phyloP scores from a whole-genome alignment of 495 filamentous ascomycete species.

The Aspergillus bridgeri region DNA sequence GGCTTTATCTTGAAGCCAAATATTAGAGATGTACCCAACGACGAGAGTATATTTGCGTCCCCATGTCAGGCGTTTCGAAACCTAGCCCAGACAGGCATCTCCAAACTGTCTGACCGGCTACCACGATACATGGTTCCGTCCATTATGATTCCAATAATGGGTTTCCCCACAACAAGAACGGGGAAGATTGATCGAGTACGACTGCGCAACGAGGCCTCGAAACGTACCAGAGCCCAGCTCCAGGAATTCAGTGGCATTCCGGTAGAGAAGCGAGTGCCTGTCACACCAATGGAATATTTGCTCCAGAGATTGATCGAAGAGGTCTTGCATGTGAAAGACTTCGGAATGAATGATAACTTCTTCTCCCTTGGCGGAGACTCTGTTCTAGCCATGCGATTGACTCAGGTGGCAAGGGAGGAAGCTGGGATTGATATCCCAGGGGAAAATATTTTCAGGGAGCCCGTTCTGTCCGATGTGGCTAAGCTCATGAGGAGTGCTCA shows the following conservation, averaged over 20 bases:
- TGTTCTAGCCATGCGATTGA: constrained; percentile 19
- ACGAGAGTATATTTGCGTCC: not conserved
- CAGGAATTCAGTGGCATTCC: not conserved
- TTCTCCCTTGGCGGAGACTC: constrained; percentile 24
- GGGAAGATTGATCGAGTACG: constrained; percentile 17
- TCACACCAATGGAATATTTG: constrained; percentile 17
- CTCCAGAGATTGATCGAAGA: constrained; percentile 28
- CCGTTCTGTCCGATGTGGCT: not conserved
- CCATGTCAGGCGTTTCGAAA: not conserved
- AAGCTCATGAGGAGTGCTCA: not conserved
- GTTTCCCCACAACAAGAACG: constrained; percentile 7
- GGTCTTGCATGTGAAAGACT: constrained; percentile 19
- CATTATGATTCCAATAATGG: constrained; percentile 7
- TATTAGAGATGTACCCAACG: not conserved
- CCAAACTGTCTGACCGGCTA: not conserved
- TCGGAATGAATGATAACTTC: constrained; percentile 22
- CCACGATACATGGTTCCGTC: constrained; percentile 10
- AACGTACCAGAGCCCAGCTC: constrained; percentile 1
- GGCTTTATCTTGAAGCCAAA: not conserved
- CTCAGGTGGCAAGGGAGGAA: not conserved
- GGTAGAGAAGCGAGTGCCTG: not conserved
- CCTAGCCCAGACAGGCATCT: not conserved
- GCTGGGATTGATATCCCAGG: not conserved
- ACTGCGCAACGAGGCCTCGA: constrained; percentile 3
- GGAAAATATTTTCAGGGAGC: not conserved